phyloP scores from a whole-genome alignment of 805 yeast species.

The Starmerella sp. region DNA sequence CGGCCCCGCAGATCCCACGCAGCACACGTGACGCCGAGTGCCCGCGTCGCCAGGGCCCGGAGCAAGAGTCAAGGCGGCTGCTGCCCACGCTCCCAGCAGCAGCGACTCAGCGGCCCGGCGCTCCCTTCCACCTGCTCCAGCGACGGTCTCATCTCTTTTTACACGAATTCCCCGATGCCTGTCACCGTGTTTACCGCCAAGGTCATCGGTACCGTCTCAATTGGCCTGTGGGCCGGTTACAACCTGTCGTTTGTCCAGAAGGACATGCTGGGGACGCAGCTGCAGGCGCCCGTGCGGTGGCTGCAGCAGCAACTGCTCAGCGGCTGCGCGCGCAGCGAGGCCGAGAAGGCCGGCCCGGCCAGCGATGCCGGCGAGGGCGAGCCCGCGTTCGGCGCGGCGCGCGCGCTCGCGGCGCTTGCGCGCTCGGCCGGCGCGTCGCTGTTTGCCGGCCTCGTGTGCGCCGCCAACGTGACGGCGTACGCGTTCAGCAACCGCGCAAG shows the following conservation, averaged over 20 bases:
- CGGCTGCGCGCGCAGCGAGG: not conserved
- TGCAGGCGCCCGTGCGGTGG: not conserved
- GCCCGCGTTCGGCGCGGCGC: not conserved
- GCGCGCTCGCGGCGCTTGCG: not conserved
- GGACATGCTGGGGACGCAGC: conserved; percentile 3
- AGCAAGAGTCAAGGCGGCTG: not conserved
- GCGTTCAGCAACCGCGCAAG: conserved; percentile 22
- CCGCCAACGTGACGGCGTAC: conserved; percentile 24
- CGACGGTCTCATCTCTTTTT: no score
- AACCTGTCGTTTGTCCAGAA: conserved; percentile 21
- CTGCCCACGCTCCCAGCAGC: not conserved
- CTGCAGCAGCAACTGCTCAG: not conserved
- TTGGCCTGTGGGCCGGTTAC: conserved; percentile 30
- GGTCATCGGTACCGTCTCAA: conserved; percentile 29
- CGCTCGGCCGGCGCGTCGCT: conserved; percentile 10
- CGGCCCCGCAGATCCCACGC: no score
- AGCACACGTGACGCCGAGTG: no score
- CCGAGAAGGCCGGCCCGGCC: not conserved
- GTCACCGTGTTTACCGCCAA: conserved; percentile 26
- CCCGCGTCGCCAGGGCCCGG: not conserved
- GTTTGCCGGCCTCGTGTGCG: conserved; percentile 21
- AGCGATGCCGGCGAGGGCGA: not conserved
- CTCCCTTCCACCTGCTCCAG: no score
- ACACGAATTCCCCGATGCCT: conserved; percentile 4
- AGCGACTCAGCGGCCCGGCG: not conserved